Evolutionary conservation across 2,329 filamentous ascomycete genomes (phyloP).

Genomic region (Ilyonectria mors-panacis): DNA sequence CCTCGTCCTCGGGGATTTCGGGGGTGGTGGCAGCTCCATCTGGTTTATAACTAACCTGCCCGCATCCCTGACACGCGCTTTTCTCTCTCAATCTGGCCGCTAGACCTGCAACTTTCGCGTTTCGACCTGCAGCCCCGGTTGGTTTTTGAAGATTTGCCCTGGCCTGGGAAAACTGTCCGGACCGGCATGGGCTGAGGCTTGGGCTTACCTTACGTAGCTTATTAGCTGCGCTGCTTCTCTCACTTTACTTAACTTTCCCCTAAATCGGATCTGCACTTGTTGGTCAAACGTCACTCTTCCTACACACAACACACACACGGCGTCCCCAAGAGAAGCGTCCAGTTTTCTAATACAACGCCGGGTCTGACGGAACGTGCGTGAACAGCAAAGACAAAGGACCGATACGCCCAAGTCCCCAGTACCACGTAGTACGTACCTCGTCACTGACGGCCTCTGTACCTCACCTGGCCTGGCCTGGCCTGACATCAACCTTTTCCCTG

Average conservation of each 20-base stretch:
- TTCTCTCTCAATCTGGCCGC: background rate
- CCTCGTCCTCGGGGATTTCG: background rate
- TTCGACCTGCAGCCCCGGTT: slow-evolving; percentile 5
- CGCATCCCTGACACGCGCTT: slow-evolving; percentile 21
- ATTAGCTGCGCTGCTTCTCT: slow-evolving; percentile 17
- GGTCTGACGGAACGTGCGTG: slow-evolving; percentile 4
- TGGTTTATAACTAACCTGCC: slow-evolving; percentile 12
- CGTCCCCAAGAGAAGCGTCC: background rate
- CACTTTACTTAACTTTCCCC: background rate
- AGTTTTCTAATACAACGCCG: slow-evolving; percentile 1
- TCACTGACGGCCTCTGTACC: slow-evolving; percentile 12
- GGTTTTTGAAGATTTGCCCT: slow-evolving; percentile 10
- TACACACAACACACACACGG: background rate
- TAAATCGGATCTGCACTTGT: slow-evolving; percentile 1
- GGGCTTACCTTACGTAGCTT: slow-evolving; percentile 22
- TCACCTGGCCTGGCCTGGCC: slow-evolving; percentile 19
- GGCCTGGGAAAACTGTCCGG: background rate
- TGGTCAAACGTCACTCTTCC: background rate
- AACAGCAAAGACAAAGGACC: slow-evolving; percentile 6
- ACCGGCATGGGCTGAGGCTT: slow-evolving; percentile 20
- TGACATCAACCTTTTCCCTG: slow-evolving; percentile 24
- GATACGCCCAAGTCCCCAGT: slow-evolving; percentile 6
- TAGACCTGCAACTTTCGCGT: slow-evolving; percentile 1
- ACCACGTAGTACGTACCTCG: slow-evolving; percentile 7
- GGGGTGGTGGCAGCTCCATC: slow-evolving; percentile 12